These are phyloP conservation scores for Botrytis paeoniae DNA, from an alignment of 2,329 filamentous ascomycete genomes.

Conservation along the genomic window DNA sequence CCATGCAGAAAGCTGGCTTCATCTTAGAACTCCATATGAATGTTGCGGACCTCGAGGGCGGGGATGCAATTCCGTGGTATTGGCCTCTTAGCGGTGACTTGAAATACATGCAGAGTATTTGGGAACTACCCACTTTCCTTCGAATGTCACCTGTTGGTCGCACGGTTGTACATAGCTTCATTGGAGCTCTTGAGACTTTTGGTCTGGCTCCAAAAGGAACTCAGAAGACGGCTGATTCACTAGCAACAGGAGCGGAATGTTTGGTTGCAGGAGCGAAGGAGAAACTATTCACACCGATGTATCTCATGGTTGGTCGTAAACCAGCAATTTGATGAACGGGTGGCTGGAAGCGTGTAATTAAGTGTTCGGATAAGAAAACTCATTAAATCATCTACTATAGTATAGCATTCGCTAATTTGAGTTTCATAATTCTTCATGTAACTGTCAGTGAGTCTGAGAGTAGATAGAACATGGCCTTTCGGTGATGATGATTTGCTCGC, in stretches of 20 bases:
- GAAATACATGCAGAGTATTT: slow-evolving; percentile 74
- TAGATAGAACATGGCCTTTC: neutral
- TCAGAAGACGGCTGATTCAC: slow-evolving; percentile 88
- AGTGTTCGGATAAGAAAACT: neutral
- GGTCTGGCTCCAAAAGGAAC: slow-evolving; percentile 77
- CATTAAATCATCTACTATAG: neutral
- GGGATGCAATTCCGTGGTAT: slow-evolving; percentile 83
- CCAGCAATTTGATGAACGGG: slow-evolving; percentile 44
- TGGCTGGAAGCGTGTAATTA: neutral
- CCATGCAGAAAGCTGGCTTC: slow-evolving; percentile 86
- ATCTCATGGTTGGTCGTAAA: slow-evolving; percentile 91
- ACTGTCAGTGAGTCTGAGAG: neutral
- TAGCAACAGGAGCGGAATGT: slow-evolving; percentile 77
- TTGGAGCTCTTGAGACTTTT: slow-evolving; percentile 72
- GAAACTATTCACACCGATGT: slow-evolving; percentile 96
- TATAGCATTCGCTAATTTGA: neutral
- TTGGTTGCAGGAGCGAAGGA: slow-evolving; percentile 80
- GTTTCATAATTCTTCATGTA: neutral
- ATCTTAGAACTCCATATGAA: slow-evolving; percentile 81
- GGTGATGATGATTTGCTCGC: neutral
- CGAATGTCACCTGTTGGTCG: slow-evolving; percentile 91
- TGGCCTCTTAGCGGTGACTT: slow-evolving; percentile 85
- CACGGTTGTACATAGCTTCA: slow-evolving; percentile 68
- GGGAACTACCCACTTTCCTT: slow-evolving; percentile 77
- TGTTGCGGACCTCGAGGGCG: slow-evolving; percentile 70